phyloP scores from a whole-genome alignment of 2,329 filamentous ascomycete genomes.

The Xylaria sp. region DNA sequence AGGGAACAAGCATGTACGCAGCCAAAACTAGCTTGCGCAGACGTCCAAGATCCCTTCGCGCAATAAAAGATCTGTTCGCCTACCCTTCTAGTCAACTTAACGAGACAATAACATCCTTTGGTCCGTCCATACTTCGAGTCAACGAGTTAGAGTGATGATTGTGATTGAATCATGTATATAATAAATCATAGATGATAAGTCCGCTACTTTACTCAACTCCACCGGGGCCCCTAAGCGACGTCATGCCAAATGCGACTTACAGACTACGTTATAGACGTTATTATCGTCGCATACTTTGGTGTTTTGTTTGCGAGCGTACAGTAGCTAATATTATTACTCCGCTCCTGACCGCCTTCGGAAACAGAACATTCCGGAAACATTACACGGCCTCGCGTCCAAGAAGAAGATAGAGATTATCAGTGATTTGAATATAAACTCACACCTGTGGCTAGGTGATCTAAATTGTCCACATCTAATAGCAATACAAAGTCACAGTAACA shows the following conservation, averaged over 20 bases:
- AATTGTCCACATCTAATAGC: background rate
- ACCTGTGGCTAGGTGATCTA: too few relatives aligned
- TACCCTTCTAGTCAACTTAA: background rate
- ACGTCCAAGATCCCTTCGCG: too few relatives aligned
- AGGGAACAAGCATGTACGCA: too few relatives aligned
- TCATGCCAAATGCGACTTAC: background rate
- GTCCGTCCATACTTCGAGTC: background rate
- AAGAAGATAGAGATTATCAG: background rate
- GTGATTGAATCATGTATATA: background rate
- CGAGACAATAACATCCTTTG: background rate
- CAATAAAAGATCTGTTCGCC: background rate
- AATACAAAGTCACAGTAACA: background rate
- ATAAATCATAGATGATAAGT: background rate
- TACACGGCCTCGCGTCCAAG: background rate
- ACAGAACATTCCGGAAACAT: background rate
- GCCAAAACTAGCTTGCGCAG: too few relatives aligned
- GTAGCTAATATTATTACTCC: background rate
- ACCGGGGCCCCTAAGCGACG: too few relatives aligned
- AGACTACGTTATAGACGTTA: background rate
- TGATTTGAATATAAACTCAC: too few relatives aligned
- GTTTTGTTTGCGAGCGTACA: background rate
- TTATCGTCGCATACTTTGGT: background rate
- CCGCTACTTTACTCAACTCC: background rate
- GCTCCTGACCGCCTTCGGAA: background rate
- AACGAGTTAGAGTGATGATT: background rate